Percentiles rank a stretch among this genome's conserved stretches.
These are phyloP conservation scores for Kockovaella imperatae DNA, from an alignment of 768 basidiomycete genomes.

Conservation along the genomic window DNA sequence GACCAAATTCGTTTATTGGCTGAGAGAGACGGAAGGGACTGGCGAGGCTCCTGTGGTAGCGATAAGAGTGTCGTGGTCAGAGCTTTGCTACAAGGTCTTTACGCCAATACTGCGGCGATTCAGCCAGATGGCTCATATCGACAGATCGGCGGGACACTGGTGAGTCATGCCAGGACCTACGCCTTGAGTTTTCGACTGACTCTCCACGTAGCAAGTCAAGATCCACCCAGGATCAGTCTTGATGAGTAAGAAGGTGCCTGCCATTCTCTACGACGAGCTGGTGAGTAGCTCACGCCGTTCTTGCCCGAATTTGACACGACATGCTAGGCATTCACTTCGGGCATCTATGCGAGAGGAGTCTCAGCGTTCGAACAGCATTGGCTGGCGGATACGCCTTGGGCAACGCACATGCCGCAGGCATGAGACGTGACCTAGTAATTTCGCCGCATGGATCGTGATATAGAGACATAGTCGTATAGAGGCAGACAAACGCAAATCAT, in stretches of 20 bases:
- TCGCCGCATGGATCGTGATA: too few relatives aligned
- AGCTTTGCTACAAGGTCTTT: conserved; percentile 67
- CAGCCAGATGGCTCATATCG: conserved; percentile 75
- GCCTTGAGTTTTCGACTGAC: neutral
- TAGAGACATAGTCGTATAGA: too few relatives aligned
- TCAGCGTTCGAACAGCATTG: conserved; percentile 64
- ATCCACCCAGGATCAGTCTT: conserved; percentile 84
- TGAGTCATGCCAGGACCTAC: conserved; percentile 18
- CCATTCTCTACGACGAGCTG: conserved; percentile 88
- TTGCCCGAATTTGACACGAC: conserved; percentile 43
- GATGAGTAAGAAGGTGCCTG: conserved; percentile 70
- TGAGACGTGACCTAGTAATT: neutral
- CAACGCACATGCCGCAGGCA: neutral
- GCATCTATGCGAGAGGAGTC: conserved; percentile 86
- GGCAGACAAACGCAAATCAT: too few relatives aligned
- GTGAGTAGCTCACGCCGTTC: conserved; percentile 50
- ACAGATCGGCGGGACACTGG: conserved; percentile 53
- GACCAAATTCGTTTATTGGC: conserved; percentile 68
- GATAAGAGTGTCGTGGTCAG: conserved; percentile 62
- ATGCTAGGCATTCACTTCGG: conserved; percentile 49
- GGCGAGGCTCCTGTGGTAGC: conserved; percentile 55
- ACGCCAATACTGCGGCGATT: conserved; percentile 73
- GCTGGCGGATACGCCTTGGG: conserved; percentile 37
- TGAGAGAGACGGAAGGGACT: conserved; percentile 55
- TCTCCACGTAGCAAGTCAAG: conserved; percentile 51